A percentile compares a stretch with the other conserved stretches of the same genome.
phyloP scores from a whole-genome alignment of 805 yeast genomes.

The Candida namnaoensis region DNA sequence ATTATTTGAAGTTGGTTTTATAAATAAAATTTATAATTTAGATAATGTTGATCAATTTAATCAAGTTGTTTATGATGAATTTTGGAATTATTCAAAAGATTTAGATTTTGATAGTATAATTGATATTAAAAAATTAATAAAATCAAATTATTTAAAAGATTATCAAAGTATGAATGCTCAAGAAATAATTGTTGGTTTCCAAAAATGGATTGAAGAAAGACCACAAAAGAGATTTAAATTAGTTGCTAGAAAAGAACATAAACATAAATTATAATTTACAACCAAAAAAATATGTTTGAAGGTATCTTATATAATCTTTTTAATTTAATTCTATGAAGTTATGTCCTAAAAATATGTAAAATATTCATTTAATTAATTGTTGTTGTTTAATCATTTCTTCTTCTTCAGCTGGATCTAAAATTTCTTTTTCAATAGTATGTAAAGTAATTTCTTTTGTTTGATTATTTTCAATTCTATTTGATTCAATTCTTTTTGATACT shows the following conservation, averaged over 20 bases:
- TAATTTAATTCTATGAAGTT: not conserved
- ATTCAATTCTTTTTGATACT: slow-evolving; percentile 22
- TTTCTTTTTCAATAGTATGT: slow-evolving; percentile 21
- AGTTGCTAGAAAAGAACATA: slow-evolving; percentile 43
- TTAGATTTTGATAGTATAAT: slow-evolving; percentile 31
- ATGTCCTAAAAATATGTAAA: not conserved
- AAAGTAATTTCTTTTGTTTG: slow-evolving; percentile 25
- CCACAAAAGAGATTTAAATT: slow-evolving; percentile 63
- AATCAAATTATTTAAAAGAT: slow-evolving; percentile 17
- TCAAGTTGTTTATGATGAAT: slow-evolving; percentile 28
- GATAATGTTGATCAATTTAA: slow-evolving; percentile 39
- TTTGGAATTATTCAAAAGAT: slow-evolving; percentile 23
- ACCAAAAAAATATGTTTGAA: not conserved
- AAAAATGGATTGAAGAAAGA: slow-evolving; percentile 60
- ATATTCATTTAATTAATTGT: not conserved
- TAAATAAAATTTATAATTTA: slow-evolving; percentile 47
- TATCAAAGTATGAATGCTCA: slow-evolving; percentile 45
- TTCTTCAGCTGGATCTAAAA: slow-evolving; percentile 17
- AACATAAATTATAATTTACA: slow-evolving; percentile 60
- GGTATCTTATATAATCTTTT: not conserved
- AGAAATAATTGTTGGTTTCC: slow-evolving; percentile 64
- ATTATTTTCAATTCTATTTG: slow-evolving; percentile 20
- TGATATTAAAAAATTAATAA: slow-evolving; percentile 33
- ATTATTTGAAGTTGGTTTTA: slow-evolving; percentile 46
- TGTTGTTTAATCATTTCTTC: too few species aligned